Percentiles rank a stretch among this genome's conserved stretches.
These are phyloP conservation scores for Nannizziopsis barbatae DNA, from an alignment of 2,329 filamentous ascomycete genomes.

Conservation along the genomic window DNA sequence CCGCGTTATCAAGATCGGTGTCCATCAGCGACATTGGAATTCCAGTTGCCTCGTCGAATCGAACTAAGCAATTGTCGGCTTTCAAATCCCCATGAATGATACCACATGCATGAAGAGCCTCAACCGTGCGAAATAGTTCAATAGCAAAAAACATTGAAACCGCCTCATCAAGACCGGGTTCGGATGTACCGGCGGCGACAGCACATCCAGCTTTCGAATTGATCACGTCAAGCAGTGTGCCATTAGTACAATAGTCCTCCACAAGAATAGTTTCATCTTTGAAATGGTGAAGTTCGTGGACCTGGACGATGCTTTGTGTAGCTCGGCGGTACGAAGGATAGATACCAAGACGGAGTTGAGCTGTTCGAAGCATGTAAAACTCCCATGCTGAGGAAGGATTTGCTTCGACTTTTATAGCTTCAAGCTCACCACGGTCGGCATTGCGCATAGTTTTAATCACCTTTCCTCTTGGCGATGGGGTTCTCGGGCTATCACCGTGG, in stretches of 20 bases:
- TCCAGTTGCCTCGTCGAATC: slow-evolving; percentile 54
- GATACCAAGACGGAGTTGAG: slow-evolving; percentile 59
- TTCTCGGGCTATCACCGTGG: slow-evolving; percentile 43
- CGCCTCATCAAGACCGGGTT: slow-evolving; percentile 72
- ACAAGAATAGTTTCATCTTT: slow-evolving; percentile 81
- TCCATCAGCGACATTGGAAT: slow-evolving; percentile 16
- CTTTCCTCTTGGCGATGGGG: slow-evolving; percentile 40
- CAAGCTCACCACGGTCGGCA: slow-evolving; percentile 47
- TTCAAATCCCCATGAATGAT: slow-evolving; percentile 92
- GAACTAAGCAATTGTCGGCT: slow-evolving; percentile 85
- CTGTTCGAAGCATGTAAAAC: slow-evolving; percentile 85
- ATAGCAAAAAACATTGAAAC: slow-evolving; percentile 92
- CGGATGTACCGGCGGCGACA: slow-evolving; percentile 37
- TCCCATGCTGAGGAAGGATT: slow-evolving; percentile 81
- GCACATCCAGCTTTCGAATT: slow-evolving; percentile 62
- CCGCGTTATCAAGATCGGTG: slow-evolving; percentile 22
- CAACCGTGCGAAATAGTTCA: slow-evolving; percentile 80
- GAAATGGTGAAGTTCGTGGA: slow-evolving; percentile 86
- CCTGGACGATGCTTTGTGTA: slow-evolving; percentile 65
- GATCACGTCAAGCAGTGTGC: slow-evolving; percentile 87
- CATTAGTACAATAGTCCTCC: slow-evolving; percentile 76
- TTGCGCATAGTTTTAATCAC: slow-evolving; percentile 15
- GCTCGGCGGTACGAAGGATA: slow-evolving; percentile 52
- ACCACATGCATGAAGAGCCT: slow-evolving; percentile 67
- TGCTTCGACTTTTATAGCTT: slow-evolving; percentile 87